Evolutionary conservation across 352 stramenopile species (phyloP), one percentile per base, ranked within the genome.

Genomic region (Phytopythium oedochilum): DNA sequence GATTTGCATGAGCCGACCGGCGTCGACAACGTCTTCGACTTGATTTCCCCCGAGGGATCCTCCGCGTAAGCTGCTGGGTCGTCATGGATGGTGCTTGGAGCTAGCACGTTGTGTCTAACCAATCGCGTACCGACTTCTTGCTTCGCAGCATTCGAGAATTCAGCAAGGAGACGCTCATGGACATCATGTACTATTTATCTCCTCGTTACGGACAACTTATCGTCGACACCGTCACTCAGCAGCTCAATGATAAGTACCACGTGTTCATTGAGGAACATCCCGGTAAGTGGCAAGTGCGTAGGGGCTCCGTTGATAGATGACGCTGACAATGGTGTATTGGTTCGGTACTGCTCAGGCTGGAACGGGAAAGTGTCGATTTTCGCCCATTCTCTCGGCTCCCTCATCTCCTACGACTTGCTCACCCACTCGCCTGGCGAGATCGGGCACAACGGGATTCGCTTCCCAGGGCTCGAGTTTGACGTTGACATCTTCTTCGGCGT

Each of bases 141-240:
- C 32, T 3, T 15, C 15, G 32, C 15, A 92, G 85, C 35, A 90
- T 98, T 61, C 77, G 92, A 38, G 76, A 96, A 29, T 98, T 97
- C 61, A 96, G 88, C 60, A 98, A 98, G 60, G 90, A 97, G 64
- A 97, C 92, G 0, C 71, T 98, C 31, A 96, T 98, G 84, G 92
- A 98, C 52, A 82, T 97, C n/a, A 61, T 97, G 5, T 98, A 96
- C 48, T 98, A 97, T 68, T 70, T 97, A 61, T 95, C 83, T 18
- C 86, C 89, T 34, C 72, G 84, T 3, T 96, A 97, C 61, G 87
- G 92, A 8, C 90, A 97, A 56, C 68, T 96, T 20, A 96, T 98
- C 45, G 75, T 97, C 40, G 78, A 97, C 67, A 91, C 92, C 6
- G 90, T 97, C 48, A 92, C 83, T 17, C 63, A 89, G 45, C 81